These are phyloP conservation scores for Seminavis robusta DNA, from an alignment of 108 stramenopile species.

Conservation along the genomic window DNA sequence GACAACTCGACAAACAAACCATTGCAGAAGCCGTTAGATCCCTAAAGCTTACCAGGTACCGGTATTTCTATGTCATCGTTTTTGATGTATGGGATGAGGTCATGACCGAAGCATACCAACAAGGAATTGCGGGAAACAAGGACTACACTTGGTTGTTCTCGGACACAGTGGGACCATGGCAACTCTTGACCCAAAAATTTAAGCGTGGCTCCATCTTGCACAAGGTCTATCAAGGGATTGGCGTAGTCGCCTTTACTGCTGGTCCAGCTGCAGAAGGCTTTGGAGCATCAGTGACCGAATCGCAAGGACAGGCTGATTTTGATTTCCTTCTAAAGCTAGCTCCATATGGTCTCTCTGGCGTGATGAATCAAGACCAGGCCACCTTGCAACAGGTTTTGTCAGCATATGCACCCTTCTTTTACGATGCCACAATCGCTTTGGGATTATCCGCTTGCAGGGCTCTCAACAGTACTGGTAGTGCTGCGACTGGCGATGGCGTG, in stretches of 20 bases:
- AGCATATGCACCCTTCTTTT: constrained; percentile 18
- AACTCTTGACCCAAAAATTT: neutral
- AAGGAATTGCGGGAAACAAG: constrained; percentile 35
- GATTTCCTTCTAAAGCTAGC: too few species aligned
- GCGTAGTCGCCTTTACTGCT: constrained; percentile 1
- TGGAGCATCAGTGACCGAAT: neutral
- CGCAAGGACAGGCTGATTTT: constrained; percentile 4
- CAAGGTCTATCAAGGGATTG: constrained; percentile 11
- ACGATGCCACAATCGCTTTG: constrained; percentile 48
- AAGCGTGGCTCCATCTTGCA: constrained; percentile 5
- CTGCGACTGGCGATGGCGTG: neutral
- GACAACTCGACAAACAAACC: constrained; percentile 21
- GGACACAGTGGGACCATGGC: constrained; percentile 5
- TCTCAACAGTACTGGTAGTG: too few species aligned
- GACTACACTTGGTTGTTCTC: constrained; percentile 36
- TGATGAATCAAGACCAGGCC: neutral
- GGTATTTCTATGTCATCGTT: constrained; percentile 16
- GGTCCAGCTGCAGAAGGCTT: constrained; percentile 4
- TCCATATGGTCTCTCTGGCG: too few species aligned
- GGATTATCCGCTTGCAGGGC: constrained; percentile 54
- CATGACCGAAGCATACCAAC: constrained; percentile 30
- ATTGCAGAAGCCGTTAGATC: neutral
- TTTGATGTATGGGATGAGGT: too few species aligned
- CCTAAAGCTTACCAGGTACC: constrained; percentile 6
- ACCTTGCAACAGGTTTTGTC: neutral